Percentiles rank a stretch among this genome's conserved stretches.
These are phyloP conservation scores for Hermanozyma aechmeae DNA, from an alignment of 805 yeast genomes.

Conservation along the genomic window DNA sequence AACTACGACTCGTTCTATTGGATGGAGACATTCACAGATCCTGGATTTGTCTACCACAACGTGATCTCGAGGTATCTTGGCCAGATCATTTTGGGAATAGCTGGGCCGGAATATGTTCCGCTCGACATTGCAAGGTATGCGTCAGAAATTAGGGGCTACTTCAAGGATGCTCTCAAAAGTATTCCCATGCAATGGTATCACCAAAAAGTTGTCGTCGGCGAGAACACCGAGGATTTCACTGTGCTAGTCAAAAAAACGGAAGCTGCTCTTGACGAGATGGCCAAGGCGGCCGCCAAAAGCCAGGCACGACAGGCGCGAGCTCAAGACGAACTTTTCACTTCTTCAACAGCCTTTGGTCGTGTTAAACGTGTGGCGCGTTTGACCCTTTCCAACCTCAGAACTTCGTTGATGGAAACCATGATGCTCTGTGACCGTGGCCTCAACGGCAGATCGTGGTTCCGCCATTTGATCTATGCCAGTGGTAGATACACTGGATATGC, in stretches of 20 bases:
- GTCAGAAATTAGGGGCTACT: conserved; percentile 23
- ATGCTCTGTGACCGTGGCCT: conserved; percentile 41
- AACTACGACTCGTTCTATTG: conserved; percentile 65
- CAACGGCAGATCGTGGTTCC: conserved; percentile 45
- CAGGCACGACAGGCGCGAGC: no score
- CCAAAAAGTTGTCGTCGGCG: conserved; percentile 1
- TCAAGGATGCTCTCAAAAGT: conserved; percentile 13
- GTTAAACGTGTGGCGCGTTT: no score
- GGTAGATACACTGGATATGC: conserved; percentile 53
- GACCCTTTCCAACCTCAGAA: no score
- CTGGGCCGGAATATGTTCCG: conserved; percentile 38
- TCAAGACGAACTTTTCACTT: conserved; percentile 11
- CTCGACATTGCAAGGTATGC: conserved; percentile 36
- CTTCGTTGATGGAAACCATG: no score
- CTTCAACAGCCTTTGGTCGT: no score
- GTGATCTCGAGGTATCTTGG: conserved; percentile 47
- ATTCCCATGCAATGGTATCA: conserved; percentile 3
- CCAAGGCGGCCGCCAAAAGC: conserved; percentile 5
- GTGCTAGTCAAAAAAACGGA: conserved; percentile 3
- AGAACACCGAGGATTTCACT: conserved; percentile 1
- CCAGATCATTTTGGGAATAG: conserved; percentile 34
- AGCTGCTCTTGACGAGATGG: conserved; percentile 3
- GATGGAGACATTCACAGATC: conserved; percentile 59
- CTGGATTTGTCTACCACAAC: conserved; percentile 51
- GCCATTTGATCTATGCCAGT: conserved; percentile 50